Evolutionary conservation across 1,284 basidiomycete genomes (phyloP).

Genomic region (Malassezia brasiliensis): DNA sequence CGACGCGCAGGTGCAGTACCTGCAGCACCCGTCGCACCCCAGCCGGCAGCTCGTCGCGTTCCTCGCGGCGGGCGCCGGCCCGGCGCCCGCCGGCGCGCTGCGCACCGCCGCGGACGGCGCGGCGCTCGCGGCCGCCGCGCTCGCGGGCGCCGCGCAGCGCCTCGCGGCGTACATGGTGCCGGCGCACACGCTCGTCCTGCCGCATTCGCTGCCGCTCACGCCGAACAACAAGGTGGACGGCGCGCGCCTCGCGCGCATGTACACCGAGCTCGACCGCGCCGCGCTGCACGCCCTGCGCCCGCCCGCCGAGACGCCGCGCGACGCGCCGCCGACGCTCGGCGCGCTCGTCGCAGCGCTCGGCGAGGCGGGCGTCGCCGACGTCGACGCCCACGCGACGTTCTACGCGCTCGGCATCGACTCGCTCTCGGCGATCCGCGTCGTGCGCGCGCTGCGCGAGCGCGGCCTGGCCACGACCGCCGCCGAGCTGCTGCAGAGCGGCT

Average conservation of each 20-base stretch:
- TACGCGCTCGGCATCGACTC: constrained; percentile 44
- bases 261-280: constrained; percentile 16
- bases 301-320: constrained; percentile 2
- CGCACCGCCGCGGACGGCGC: neutral
- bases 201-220: constrained; percentile 30
- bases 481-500: constrained; percentile 20
- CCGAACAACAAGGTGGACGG: constrained; percentile 45
- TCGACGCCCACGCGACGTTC: constrained; percentile 19
- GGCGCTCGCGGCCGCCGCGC: neutral
- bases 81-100: neutral
- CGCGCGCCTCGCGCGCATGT: constrained; percentile 22
- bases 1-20: constrained; percentile 35
- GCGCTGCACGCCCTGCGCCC: constrained; percentile 18
- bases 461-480: constrained; percentile 18
- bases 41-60: constrained; percentile 41
- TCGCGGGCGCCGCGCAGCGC: constrained; percentile 20
- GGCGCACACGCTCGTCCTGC: constrained; percentile 27
- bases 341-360: constrained; percentile 19
- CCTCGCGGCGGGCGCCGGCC: constrained; percentile 11
- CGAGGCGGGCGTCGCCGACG: constrained; percentile 1
- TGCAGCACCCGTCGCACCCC: constrained; percentile 32
- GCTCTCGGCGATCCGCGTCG: constrained; percentile 35
- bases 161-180: constrained; percentile 42
- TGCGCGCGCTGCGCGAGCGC: constrained; percentile 16
- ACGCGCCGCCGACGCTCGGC: constrained; percentile 17